Evolutionary conservation across 441 rosid genomes (phyloP), one percentile per base, ranked within the genome.

Genomic region (Syzygium malaccense): DNA sequence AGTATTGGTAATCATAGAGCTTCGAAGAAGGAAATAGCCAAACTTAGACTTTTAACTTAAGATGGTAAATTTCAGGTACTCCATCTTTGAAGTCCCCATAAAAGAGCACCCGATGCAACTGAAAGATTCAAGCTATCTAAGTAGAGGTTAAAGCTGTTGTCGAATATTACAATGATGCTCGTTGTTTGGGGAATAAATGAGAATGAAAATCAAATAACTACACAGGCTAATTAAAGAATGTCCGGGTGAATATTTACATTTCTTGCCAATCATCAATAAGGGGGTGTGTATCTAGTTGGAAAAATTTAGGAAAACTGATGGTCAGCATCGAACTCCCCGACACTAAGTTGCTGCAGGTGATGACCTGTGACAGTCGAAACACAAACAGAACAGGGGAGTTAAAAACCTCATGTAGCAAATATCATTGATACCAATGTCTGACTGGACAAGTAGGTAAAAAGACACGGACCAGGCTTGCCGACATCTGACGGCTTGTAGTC

Each of bases 401-500:
- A 33, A 28, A 37, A 66, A 37, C 55, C 32, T 85, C 75, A 25
- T 71, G 86, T 55, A 57, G 85, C 19, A 85, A 49, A 32, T 64
- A 10, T 33, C 54, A 41, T 49, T 19, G 17, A 66, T 30, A 68
- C 80, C 14, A 32, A 37, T 55, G 30, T 23, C 64, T 55, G 30
- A 45, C 37, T 17, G 23, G 37, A 87, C 13, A 68, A 87, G 41
- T 66, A 62, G 55, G 26, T 54, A 26, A 45, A 62, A 78, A 66
- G 80, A 53, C 56, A 89, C 94, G 90, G 89, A 98, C 99, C 99
- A 97, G 75, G 98, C 96, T 90, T 94, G 98, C 86, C 95, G 93
- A 91, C 99, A 95, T 92, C 91, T 93, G 62, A 95, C 93, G 66
- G 99, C 98, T 93, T 98, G 98, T 91, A 86, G 92, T 57, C 98